phyloP scores from a whole-genome alignment of 257 asterid genomes.

The Solanum pimpinellifolium region DNA sequence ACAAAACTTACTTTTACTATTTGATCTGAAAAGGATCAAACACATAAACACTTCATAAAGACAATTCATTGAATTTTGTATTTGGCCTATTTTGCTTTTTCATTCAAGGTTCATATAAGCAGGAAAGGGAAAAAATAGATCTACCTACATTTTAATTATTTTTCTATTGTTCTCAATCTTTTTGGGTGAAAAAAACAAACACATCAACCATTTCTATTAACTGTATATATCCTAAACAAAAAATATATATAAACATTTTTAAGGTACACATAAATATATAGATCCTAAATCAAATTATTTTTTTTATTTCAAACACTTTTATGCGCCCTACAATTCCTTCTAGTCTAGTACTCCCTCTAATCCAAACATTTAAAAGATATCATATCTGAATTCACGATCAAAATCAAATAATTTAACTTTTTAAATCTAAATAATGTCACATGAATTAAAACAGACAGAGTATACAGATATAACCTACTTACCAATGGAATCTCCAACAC shows the following conservation, averaged over 20 bases:
- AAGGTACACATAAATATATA: not conserved
- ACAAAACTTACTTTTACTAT: not conserved
- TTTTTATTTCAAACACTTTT: not conserved
- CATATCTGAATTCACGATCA: too few species aligned
- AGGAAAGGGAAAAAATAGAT: not conserved
- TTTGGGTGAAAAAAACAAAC: not conserved
- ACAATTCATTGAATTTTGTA: not conserved
- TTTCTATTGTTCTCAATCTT: not conserved
- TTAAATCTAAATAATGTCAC: fast-evolving
- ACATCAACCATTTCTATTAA: not conserved
- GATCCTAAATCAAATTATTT: not conserved
- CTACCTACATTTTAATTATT: not conserved
- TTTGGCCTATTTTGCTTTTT: not conserved
- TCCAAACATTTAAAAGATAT: too few species aligned
- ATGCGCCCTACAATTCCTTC: not conserved
- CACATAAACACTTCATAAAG: not conserved
- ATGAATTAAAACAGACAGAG: too few species aligned
- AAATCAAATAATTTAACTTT: too few species aligned
- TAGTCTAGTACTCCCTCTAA: not conserved
- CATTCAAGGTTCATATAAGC: not conserved
- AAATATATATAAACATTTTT: not conserved
- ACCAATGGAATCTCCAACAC: constrained; percentile 37
- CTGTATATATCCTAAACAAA: not conserved
- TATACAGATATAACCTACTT: not conserved
- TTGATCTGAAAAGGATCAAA: not conserved